phyloP scores from a whole-genome alignment of 2,329 filamentous ascomycete species.

The Verticillium tricorpus region DNA sequence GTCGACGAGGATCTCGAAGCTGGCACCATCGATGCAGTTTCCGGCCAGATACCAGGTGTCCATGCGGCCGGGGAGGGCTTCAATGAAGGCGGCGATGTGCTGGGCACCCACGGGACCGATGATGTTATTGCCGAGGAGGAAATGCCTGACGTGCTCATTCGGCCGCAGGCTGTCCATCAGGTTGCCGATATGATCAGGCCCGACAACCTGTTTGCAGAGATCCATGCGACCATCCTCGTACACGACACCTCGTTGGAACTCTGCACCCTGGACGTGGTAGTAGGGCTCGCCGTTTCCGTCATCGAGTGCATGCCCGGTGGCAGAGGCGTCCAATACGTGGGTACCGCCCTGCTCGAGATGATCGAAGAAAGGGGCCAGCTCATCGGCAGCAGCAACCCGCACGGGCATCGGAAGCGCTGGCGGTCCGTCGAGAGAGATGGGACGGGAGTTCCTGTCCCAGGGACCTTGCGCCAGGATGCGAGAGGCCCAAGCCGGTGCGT shows the following conservation, averaged over 20 bases:
- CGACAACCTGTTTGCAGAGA: constrained; percentile 51
- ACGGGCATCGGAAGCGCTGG: constrained; percentile 30
- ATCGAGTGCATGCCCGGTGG: constrained; percentile 21
- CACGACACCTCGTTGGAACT: constrained; percentile 33
- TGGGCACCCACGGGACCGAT: constrained; percentile 43
- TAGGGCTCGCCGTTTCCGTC: constrained; percentile 31
- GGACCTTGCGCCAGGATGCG: constrained; percentile 27
- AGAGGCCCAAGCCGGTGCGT: constrained; percentile 25
- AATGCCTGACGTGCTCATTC: constrained; percentile 44
- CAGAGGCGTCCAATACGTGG: constrained; percentile 17
- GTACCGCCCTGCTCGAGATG: constrained; percentile 27
- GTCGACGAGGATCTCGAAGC: constrained; percentile 37
- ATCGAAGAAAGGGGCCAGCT: constrained; percentile 27
- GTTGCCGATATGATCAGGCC: constrained; percentile 43
- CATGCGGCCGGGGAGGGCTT: constrained; percentile 40
- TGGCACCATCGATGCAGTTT: constrained; percentile 42
- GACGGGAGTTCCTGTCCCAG: constrained; percentile 24
- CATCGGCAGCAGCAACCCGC: constrained; percentile 20
- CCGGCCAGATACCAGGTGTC: constrained; percentile 53
- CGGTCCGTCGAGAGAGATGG: constrained; percentile 25
- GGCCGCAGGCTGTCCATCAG: constrained; percentile 43
- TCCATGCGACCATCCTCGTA: constrained; percentile 50
- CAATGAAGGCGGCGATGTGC: constrained; percentile 40
- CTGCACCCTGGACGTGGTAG: constrained; percentile 27
- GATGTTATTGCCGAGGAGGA: constrained; percentile 51